Evolutionary conservation across 768 basidiomycete genomes (phyloP), one percentile per base, ranked within the genome.

Genomic region (Boletus rex-veris): DNA sequence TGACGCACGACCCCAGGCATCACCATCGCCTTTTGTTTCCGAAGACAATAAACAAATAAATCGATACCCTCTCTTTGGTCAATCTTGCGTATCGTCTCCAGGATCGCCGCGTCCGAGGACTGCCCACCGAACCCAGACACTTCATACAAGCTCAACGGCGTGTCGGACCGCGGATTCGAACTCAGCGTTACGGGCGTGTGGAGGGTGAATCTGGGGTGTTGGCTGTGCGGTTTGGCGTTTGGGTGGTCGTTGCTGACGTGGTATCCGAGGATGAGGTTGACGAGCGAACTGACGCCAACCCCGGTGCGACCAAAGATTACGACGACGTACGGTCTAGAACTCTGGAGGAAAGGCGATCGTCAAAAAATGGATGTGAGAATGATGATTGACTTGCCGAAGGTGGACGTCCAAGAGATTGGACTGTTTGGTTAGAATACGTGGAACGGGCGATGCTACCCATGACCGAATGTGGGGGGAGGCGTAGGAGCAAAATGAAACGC

Each of bases 261-360:
- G 40, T 50, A 41, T n/a, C 63, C 61, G 8, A 36, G 24, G 24
- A 70, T 64, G 51, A 70, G 60, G 52, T 69, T 68, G 6, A 61
- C 39, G 52, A 70, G 59, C 15, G 67, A 69, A 14, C 68, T 69
- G 45, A 68, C 36, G 18, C 67, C 67, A 7, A 60, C 68, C 0
- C 67, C 67, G 0, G 68, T 66, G 19, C 47, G 62, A 16, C 68
- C 67, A 14, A 68, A 70, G 43, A 70, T 50, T 1, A 68, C 64
- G 46, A 68, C 60, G 19, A 68, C 59, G 39, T 60, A 55, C 9
- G 63, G 61, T 28, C 45, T 45, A 2, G 18, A 28, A 15, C n/a
- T n/a, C 57, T 57, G 42, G 8, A 26, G 14, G 10, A 16, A 18
- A 33, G 4, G 30, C 47, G 37, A 44, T 26, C 3, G 16, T 40